Evolutionary conservation across 2,329 filamentous ascomycete genomes (phyloP), one percentile per base, ranked within the genome.

Genomic region (Berkeleyomyces rouxiae): DNA sequence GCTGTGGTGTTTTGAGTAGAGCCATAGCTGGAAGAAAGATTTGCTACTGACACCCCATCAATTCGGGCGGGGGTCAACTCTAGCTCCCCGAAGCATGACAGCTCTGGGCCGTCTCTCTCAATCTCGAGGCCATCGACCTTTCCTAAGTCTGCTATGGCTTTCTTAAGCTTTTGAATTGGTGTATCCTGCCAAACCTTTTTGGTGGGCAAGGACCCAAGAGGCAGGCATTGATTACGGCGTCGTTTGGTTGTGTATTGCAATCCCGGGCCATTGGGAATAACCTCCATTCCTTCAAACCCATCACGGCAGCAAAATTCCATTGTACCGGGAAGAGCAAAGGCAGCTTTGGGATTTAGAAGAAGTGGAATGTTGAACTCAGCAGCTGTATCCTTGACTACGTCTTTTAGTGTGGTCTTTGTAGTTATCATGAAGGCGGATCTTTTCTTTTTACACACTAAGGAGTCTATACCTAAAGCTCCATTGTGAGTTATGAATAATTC

Each of bases 281-380:
- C 60, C 46, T 64, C 63, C 23, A 57, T 53, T 5, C 63, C 60
- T n/a, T 64, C 60, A 51, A 64, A 64, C 6, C 63, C 60, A 37
- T 64, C 63, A 5, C 60, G 46, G 37, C 63, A 64, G 31, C 55
- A 33, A 51, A 55, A 64, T 7, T 43, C 44, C n/a, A 57, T 43
- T 9, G 46, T 60, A 31, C 51, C 51, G 1, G 61, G 51, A 2
- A 44, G 36, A 31, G 43, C 36, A 11, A 42, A 10, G 23, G 40
- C 39, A 11, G 10, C 9, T 11, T 62, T 42, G 9, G 40, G 7
- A 16, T n/a, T 23, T 9, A 23, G 33, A 5, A 9, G 39, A 23
- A 3, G n/a, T 9, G 11, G n/a, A 9, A 16, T 23, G 9, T 7
- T 58, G 16, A 62, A 62, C 16, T 62, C 51, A 11, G 51, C 40